These are phyloP conservation scores for Adansonia madagascariensis DNA, from an alignment of 441 rosid genomes.

Conservation along the genomic window DNA sequence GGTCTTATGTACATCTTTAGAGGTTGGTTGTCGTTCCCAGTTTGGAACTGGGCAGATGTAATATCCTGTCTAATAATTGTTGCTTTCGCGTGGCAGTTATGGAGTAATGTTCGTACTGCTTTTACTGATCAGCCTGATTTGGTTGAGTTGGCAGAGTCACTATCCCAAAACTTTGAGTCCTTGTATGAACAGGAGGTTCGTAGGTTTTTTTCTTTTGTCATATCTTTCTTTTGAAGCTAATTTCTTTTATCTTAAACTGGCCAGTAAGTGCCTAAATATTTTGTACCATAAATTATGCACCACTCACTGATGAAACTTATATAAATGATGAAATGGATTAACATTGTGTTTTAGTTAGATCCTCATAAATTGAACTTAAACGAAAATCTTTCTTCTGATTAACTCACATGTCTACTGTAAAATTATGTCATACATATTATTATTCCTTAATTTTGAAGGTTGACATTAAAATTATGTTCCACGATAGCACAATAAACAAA, in stretches of 20 bases:
- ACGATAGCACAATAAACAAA: slow-evolving; percentile 17
- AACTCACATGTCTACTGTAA: not conserved
- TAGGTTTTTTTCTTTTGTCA: slow-evolving; percentile 16
- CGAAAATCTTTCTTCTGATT: not conserved
- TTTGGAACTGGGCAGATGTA: slow-evolving; percentile 1
- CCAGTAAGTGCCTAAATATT: not conserved
- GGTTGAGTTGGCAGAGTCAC: slow-evolving; percentile 69
- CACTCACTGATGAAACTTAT: slow-evolving; percentile 5
- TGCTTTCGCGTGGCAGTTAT: slow-evolving; percentile 68
- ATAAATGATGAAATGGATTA: not conserved
- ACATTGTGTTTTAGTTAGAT: not conserved
- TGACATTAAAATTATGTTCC: not conserved
- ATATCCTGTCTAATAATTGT: slow-evolving; percentile 30
- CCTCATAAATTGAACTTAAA: slow-evolving; percentile 20
- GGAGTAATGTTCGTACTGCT: slow-evolving; percentile 72
- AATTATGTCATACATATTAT: not conserved
- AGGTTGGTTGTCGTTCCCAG: slow-evolving; percentile 9
- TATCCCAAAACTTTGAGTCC: slow-evolving; percentile 74
- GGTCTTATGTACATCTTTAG: not conserved
- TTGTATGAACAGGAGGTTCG: slow-evolving; percentile 81
- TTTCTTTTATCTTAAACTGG: not conserved
- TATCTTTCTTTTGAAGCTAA: slow-evolving; percentile 12
- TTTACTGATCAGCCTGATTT: slow-evolving; percentile 75
- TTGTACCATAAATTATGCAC: not conserved
- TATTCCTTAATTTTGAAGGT: not conserved